A percentile compares a stretch with the other conserved stretches of the same genome.
Evolutionary conservation across 352 stramenopile genomes (phyloP).

Genomic region (Pythium aphanidermatum): DNA sequence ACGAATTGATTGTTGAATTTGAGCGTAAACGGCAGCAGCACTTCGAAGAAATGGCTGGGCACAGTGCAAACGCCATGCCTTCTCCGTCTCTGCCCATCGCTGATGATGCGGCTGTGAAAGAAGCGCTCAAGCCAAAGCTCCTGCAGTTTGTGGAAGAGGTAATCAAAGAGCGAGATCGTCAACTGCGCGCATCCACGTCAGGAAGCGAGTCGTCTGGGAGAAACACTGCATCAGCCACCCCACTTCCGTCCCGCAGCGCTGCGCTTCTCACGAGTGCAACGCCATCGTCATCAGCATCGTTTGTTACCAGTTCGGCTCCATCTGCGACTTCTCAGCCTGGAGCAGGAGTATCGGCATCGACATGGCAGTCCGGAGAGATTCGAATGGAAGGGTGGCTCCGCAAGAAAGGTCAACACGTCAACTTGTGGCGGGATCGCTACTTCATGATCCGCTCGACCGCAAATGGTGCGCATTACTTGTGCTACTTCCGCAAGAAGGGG

Average conservation of each 20-base stretch:
- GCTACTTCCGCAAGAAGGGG: slow-evolving; percentile 81
- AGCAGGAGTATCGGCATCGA: slow-evolving; percentile 1
- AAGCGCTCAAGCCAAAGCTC: slow-evolving; percentile 73
- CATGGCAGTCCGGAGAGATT: slow-evolving; percentile 50
- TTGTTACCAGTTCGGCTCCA: slow-evolving; percentile 3
- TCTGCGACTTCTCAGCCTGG: not conserved
- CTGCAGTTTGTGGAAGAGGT: slow-evolving; percentile 72
- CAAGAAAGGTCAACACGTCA: slow-evolving; percentile 85
- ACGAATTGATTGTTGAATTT: slow-evolving; percentile 54
- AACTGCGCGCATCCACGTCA: slow-evolving; percentile 1
- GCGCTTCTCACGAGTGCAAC: slow-evolving; percentile 5
- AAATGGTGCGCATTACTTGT: slow-evolving; percentile 74
- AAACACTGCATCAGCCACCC: not conserved
- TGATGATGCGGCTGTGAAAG: slow-evolving; percentile 50
- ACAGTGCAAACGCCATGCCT: slow-evolving; percentile 6
- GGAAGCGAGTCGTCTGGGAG: not conserved
- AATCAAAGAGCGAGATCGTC: slow-evolving; percentile 57
- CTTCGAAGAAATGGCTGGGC: slow-evolving; percentile 8
- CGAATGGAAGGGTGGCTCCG: slow-evolving; percentile 82
- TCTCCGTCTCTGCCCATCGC: slow-evolving; percentile 27
- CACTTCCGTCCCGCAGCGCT: not conserved
- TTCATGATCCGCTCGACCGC: slow-evolving; percentile 85
- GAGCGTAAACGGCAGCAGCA: slow-evolving; percentile 19
- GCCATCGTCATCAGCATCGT: slow-evolving; percentile 9
- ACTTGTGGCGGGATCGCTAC: slow-evolving; percentile 80